Evolutionary conservation across 495 filamentous ascomycete genomes (phyloP), one percentile per base, ranked within the genome.

Genomic region (Lepraria neglecta): DNA sequence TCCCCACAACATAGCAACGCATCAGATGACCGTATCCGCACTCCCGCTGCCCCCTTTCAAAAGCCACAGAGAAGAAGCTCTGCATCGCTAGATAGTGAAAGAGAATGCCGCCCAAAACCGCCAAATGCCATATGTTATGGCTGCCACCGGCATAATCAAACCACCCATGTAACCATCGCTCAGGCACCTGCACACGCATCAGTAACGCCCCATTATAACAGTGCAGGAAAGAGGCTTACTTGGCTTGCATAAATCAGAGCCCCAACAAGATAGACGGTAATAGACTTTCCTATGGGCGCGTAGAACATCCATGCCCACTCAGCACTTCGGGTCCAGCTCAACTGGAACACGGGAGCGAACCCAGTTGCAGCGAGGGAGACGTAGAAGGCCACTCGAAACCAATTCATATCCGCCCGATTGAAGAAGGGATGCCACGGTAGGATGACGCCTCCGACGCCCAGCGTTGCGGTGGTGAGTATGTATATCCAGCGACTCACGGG

Each of bases 11-110:
- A 51, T 21, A 17, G 56, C 67, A 61, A 60, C 65, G 24, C 62
- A 56, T 40, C 77, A 77, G 64, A 81, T 85, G 69, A 54, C 63
- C 69, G 10, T 66, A 60, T 28, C 80, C 78, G 62, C 84, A 86
- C 65, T 81, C 77, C 33, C 76, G 76, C 61, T 75, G 63, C 35
- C 87, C 90, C 51, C 90, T 78, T 61, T 75, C 69, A 74, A 96
- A 96, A n/a, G 94, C 94, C 46, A 79, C 77, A 0, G 87, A 76
- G 67, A 99, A 99, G 68, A 99, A 91, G 51, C 90, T 83, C 69
- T 96, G 89, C 94, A 99, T 97, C 28, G 94, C 94, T 28, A 79
- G 77, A 71, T 97, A 99, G 75, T 99, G 94, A 71, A 92, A 97
- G 6, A 97, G 73, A 52, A 99, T 99, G n/a, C 94, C 94, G 21